Conservation (phyloP, 2,329 filamentous ascomycete species). For the Phaeoacremonium minimum region DNA sequence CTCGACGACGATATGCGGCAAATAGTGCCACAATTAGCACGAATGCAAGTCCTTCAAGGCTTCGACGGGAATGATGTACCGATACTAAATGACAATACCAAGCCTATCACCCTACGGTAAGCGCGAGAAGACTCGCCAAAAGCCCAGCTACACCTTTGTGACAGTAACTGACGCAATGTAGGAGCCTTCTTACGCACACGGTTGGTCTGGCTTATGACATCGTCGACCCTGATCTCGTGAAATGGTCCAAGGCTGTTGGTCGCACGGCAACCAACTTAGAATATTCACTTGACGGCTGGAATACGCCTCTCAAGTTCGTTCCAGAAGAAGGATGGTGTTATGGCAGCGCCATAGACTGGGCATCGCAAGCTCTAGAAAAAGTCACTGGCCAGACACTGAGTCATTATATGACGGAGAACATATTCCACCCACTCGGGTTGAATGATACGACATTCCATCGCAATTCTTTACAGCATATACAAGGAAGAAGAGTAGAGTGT, state of each 20-base stretch:
- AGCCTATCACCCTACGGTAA: slow-evolving; percentile 32
- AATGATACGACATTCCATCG: slow-evolving; percentile 27
- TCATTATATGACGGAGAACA: slow-evolving; percentile 28
- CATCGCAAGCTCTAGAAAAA: slow-evolving; percentile 36
- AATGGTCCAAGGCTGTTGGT: slow-evolving; percentile 32
- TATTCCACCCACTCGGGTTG: slow-evolving; percentile 31
- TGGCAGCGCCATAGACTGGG: slow-evolving; percentile 41
- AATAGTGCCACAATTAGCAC: slow-evolving; percentile 23
- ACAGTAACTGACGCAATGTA: no score
- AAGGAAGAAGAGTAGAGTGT: slow-evolving; percentile 7
- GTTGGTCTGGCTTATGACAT: slow-evolving; percentile 40
- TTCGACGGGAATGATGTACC: slow-evolving; percentile 29
- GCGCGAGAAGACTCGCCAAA: not conserved
- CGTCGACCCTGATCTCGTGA: slow-evolving; percentile 29
- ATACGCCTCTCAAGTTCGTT: slow-evolving; percentile 35
- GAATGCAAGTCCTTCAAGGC: slow-evolving; percentile 24
- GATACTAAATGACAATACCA: slow-evolving; percentile 28
- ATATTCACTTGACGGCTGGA: slow-evolving; percentile 30
- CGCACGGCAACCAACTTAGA: slow-evolving; percentile 23
- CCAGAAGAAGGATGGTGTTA: slow-evolving; percentile 47
- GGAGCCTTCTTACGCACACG: slow-evolving; percentile 44
- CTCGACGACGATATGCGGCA: slow-evolving; percentile 28
- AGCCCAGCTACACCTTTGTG: no score
- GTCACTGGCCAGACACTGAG: slow-evolving; percentile 29
- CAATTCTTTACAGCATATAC: slow-evolving; percentile 4